Evolutionary conservation across 805 yeast species (phyloP).

Genomic region (Blastobotrys terrestris): DNA sequence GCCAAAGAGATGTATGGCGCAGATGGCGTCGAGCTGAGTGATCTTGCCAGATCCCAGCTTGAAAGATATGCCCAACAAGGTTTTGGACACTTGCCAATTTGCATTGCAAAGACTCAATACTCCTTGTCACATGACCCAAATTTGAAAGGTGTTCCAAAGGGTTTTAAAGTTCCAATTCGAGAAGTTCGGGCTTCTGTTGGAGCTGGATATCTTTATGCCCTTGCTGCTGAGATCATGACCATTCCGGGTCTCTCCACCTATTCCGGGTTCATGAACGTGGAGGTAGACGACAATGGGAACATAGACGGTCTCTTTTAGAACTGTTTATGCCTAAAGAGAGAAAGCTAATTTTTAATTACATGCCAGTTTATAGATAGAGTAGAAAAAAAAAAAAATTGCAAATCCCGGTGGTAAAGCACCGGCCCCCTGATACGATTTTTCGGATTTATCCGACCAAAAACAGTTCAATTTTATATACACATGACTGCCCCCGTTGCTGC

Average conservation of each 20-base stretch:
- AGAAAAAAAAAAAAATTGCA: background rate
- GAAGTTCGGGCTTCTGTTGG: constrained; percentile 94
- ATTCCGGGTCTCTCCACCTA: constrained; percentile 96
- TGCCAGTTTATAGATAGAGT: background rate
- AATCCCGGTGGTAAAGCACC: background rate
- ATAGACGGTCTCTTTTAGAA: constrained; percentile 81
- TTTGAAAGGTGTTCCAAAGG: constrained; percentile 86
- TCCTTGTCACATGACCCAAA: constrained; percentile 90
- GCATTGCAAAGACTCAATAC: constrained; percentile 97
- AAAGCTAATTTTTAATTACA: background rate
- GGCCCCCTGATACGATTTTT: too few species aligned
- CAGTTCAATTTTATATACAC: too few species aligned
- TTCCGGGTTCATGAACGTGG: constrained; percentile 96
- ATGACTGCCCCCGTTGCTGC: too few species aligned
- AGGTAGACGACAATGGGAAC: constrained; percentile 82
- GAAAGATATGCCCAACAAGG: constrained; percentile 82
- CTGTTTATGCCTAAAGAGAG: background rate
- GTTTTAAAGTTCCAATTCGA: constrained; percentile 88
- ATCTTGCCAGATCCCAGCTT: constrained; percentile 74
- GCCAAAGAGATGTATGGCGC: constrained; percentile 94
- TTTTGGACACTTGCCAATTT: constrained; percentile 83
- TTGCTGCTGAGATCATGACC: constrained; percentile 95
- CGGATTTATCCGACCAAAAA: too few species aligned
- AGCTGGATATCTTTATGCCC: constrained; percentile 93
- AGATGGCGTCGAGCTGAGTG: constrained; percentile 69